Evolutionary conservation across 495 filamentous ascomycete species (phyloP), one percentile per base, ranked within the genome.

Genomic region (Chaetomium cochliodes): DNA sequence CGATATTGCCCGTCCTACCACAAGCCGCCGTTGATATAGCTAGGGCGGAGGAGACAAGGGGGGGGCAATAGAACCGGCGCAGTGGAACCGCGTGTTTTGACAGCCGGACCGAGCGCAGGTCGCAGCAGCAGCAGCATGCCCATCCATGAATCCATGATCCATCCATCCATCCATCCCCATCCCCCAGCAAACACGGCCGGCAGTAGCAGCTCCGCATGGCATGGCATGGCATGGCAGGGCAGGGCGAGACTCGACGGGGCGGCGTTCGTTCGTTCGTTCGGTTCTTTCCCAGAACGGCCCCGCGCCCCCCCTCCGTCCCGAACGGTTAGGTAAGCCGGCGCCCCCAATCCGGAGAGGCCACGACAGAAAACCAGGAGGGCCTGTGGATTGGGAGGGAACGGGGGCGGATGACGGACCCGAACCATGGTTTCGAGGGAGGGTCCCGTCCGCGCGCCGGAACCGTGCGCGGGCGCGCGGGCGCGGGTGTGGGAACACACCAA

Each of bases 321-420:
- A 6, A 30, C 28, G 28, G 28, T 44, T 44, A 44, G 41, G 41
- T 53, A 30, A 20, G 2, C 33, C 12, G 1, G 4, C 49, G 11
- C 50, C 46, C 62, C 62, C 62, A 64, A 52, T 64, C 30, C 54
- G 15, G 46, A 59, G 53, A 22, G 55, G 62, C 30, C 62, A 59
- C 55, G 62, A 53, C 46, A 47, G 55, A 59, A 59, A 51, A 58
- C 30, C 6, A 50, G 18, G 15, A 54, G 13, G 22, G 4, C 16
- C 2, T 2, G 9, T 41, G 13, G 22, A 20, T 42, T 30, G 28
- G 28, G 28, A 3, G 28, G 28, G 6, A n/a, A n/a, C n/a, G 2
- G 28, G 58, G 9, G n/a, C 61, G 42, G 61, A 39, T 28, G 42
- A 11, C 44, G 6, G 53, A 41, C 20, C 61, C 61, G 52, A 63